These are phyloP conservation scores for Macadamia tetraphylla DNA, from an alignment of 164 flowering plant genomes.

Conservation along the genomic window DNA sequence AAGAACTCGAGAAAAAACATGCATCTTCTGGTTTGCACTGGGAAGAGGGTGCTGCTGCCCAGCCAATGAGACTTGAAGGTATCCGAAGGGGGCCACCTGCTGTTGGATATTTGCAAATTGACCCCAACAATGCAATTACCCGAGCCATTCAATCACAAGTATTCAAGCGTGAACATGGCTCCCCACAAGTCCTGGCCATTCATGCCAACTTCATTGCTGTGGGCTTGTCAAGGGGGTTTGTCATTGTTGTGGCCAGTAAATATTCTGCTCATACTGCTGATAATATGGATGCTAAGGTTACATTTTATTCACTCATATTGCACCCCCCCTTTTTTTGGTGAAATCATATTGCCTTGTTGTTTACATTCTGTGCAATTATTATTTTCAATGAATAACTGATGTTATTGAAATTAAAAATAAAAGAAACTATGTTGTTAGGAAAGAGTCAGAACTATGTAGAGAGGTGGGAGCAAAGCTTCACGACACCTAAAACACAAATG, in stretches of 20 bases:
- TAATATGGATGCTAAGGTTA: slow-evolving; percentile 81
- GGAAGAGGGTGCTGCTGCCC: slow-evolving; percentile 97
- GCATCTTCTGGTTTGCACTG: slow-evolving; percentile 82
- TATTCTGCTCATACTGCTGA: slow-evolving; percentile 66
- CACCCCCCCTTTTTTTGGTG: too few species aligned
- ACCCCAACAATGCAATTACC: slow-evolving; percentile 51
- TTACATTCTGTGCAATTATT: not conserved
- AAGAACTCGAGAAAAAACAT: slow-evolving; percentile 78
- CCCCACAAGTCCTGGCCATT: slow-evolving; percentile 78
- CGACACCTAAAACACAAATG: too few species aligned
- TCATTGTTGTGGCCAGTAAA: slow-evolving; percentile 71
- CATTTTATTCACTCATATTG: not conserved
- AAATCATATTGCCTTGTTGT: not conserved
- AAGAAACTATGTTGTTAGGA: too few species aligned
- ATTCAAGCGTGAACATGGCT: slow-evolving; percentile 79
- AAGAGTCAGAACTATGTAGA: too few species aligned
- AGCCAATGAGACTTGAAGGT: slow-evolving; percentile 98
- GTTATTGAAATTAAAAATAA: too few species aligned
- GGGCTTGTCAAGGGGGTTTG: slow-evolving; percentile 77
- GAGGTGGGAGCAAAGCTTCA: too few species aligned
- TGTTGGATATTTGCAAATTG: slow-evolving; percentile 81
- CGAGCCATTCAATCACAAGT: slow-evolving; percentile 58
- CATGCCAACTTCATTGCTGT: slow-evolving; percentile 78
- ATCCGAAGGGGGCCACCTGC: slow-evolving; percentile 72
- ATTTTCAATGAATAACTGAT: too few species aligned